These are phyloP conservation scores for Backusella westeae DNA, from an alignment of 192 early-diverging fungal species.

Conservation along the genomic window DNA sequence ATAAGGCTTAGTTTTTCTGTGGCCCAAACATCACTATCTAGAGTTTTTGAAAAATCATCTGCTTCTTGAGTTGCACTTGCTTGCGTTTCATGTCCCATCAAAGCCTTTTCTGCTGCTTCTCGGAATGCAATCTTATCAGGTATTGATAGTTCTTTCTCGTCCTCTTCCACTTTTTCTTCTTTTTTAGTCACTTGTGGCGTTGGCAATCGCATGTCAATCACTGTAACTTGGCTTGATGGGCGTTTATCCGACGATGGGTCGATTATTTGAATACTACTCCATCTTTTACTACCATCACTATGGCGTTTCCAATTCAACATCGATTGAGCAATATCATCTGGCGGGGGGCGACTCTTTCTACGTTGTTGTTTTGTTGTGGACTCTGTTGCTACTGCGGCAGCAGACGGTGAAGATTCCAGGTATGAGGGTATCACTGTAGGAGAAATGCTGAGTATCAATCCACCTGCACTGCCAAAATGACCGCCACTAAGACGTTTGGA, in stretches of 20 bases:
- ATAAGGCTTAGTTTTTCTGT: neutral
- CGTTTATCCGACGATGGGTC: neutral
- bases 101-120: neutral
- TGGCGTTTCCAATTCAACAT: slow-evolving; percentile 34
- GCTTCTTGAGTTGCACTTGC: neutral
- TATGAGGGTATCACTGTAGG: neutral
- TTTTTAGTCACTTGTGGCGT: neutral
- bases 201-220: neutral
- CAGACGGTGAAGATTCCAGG: neutral
- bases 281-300: slow-evolving; percentile 18
- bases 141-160: neutral
- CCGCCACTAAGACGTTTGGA: slow-evolving; percentile 33
- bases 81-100: neutral
- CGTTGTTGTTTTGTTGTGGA: neutral
- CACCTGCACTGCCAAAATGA: slow-evolving; percentile 37
- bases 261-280: neutral
- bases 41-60: slow-evolving; percentile 11
- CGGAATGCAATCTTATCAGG: neutral
- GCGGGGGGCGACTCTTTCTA: slow-evolving; percentile 8
- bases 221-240: neutral
- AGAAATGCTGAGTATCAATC: slow-evolving; percentile 30
- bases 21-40: slow-evolving; percentile 3
- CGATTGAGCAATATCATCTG: slow-evolving; percentile 22
- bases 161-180: neutral
- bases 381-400: neutral